Conservation (phyloP, 768 basidiomycete species). For the Leccinum broughii region DNA sequence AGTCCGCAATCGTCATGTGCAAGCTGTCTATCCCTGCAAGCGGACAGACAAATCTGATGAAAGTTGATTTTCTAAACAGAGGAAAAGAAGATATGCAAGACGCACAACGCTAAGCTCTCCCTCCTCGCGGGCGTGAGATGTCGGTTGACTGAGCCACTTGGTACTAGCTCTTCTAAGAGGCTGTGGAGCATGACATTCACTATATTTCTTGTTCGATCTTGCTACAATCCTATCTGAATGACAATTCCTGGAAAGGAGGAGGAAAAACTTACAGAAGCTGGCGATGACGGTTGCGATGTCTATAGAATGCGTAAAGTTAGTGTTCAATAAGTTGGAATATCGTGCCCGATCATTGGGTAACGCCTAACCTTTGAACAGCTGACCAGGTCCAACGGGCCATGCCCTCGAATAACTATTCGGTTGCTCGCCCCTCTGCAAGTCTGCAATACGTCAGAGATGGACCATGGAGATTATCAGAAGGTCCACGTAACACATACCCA, state of each 20-base stretch:
- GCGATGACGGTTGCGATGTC: constrained; percentile 7
- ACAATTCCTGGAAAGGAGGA: neutral
- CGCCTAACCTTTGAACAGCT: constrained; percentile 12
- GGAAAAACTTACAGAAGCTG: constrained; percentile 13
- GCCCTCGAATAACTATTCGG: constrained; percentile 19
- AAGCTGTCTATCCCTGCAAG: constrained; percentile 27
- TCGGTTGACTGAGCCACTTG: constrained; percentile 5
- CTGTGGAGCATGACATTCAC: neutral
- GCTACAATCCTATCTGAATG: constrained; percentile 7
- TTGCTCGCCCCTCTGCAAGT: constrained; percentile 15
- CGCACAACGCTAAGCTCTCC: constrained; percentile 23
- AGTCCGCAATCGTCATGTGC: constrained; percentile 25
- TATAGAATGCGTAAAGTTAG: neutral
- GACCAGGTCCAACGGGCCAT: constrained; percentile 18
- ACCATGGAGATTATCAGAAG: neutral
- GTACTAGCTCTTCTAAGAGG: constrained; percentile 11
- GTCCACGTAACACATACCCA: constrained; percentile 17
- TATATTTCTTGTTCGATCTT: constrained; percentile 5
- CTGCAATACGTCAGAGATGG: constrained; percentile 4
- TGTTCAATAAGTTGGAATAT: neutral
- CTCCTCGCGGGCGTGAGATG: constrained; percentile 5
- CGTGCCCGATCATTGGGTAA: neutral
- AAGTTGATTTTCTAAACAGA: neutral
- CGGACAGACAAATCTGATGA: constrained; percentile 27
- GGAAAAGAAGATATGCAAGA: neutral